These are phyloP conservation scores for Scytalidium sp. DNA, from an alignment of 2,329 filamentous ascomycete species.

Conservation along the genomic window DNA sequence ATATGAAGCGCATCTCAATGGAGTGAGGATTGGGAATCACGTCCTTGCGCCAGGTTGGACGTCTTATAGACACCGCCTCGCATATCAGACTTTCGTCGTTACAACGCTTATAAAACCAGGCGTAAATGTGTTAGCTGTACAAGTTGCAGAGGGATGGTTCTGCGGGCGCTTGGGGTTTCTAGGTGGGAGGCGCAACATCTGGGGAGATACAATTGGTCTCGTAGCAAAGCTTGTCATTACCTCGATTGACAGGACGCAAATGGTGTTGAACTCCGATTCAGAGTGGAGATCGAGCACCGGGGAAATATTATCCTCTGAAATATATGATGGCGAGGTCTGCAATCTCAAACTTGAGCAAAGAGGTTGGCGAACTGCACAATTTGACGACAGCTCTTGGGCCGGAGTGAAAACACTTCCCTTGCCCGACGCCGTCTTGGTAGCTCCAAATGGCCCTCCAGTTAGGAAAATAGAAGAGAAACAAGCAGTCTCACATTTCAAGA, in stretches of 20 bases:
- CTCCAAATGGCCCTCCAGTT: slow-evolving; percentile 42
- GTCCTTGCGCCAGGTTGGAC: slow-evolving; percentile 39
- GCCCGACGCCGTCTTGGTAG: slow-evolving; percentile 31
- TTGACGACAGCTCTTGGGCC: slow-evolving; percentile 26
- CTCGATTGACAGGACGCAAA: slow-evolving; percentile 26
- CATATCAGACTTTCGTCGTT: slow-evolving; percentile 53
- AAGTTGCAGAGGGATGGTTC: slow-evolving; percentile 50
- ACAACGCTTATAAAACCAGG: slow-evolving; percentile 33
- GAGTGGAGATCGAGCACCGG: slow-evolving; percentile 34
- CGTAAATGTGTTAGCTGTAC: slow-evolving; percentile 37
- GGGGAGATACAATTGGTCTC: slow-evolving; percentile 36
- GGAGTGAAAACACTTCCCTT: slow-evolving; percentile 27
- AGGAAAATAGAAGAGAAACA: slow-evolving; percentile 32
- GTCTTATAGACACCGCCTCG: slow-evolving; percentile 44
- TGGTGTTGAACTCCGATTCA: slow-evolving; percentile 32
- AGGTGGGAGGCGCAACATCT: slow-evolving; percentile 31
- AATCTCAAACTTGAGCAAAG: slow-evolving; percentile 34
- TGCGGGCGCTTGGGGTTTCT: slow-evolving; percentile 34
- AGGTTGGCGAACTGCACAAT: slow-evolving; percentile 22
- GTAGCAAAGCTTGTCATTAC: slow-evolving; percentile 36
- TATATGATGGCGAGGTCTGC: slow-evolving; percentile 53
- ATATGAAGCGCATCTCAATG: slow-evolving; percentile 34
- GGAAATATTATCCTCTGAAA: slow-evolving; percentile 29
- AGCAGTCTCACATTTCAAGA: too few relatives aligned
- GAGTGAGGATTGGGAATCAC: slow-evolving; percentile 23